Base-by-base conservation (phyloP, 176 grass and related monocot species). In the Poa pratensis region DNA sequence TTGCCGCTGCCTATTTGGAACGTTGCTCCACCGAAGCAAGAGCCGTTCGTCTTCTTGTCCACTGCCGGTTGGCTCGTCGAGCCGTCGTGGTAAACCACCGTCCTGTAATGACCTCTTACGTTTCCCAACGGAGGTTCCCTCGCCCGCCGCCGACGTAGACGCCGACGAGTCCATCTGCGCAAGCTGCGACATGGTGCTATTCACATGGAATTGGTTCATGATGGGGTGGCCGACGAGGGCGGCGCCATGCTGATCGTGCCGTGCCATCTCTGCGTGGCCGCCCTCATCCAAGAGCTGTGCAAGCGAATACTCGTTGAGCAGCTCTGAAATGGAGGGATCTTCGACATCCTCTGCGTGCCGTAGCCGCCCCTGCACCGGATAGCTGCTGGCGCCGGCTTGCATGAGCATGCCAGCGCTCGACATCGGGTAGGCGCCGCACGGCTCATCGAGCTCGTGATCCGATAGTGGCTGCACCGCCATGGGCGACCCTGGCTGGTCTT, bases 371-470 rank as follows among this genome's bases (percentile, higher is more conserved):
- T 86, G 75, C 9, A 39, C 55, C 37, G 39, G 53, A 43, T 72
- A 78, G 22, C 30, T 80, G 39, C 28, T 69, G 48, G 30, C 42
- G 59, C 4, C 28, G 42, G 76, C 89, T 9, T 88, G 89, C 62
- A 54, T 3, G 80, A 69, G 13, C 89, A 88, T 88, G 76, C 50
- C 76, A 6, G 89, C 85, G 30, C 75, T 87, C n/a, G 81, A 66
- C 48, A 50, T 8, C 52, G 81, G 76, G 77, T 81, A 87, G 79
- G 63, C 69, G 71, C 39, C 62, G 58, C 19, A 67, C 1, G 80
- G 87, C 72, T 91, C 84, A 49, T 88, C 89, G 30, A 55, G 84
- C 69, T 98, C 93, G 43, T 89, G 89, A 32, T 93, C 89, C 7
- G 85, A 76, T 39, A 88, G 75, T 76, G 82, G 79, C 19, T 87